These are phyloP conservation scores for Pichia sp. DNA, from an alignment of 1,139 yeast species.

Conservation along the genomic window DNA sequence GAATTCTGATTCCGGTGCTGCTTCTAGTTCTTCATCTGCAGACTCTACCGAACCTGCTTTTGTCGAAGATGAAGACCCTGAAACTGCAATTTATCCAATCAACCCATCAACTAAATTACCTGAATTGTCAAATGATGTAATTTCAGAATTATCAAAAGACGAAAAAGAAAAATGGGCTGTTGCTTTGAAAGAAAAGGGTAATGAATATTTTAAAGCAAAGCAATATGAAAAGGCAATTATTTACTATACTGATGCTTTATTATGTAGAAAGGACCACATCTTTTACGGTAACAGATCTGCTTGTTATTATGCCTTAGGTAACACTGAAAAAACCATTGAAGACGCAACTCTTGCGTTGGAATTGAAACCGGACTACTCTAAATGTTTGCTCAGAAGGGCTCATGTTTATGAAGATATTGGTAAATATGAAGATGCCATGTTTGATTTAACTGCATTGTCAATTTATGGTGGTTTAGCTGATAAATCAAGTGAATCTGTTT, in stretches of 20 bases:
- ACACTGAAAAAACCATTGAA: slow-evolving; percentile 75
- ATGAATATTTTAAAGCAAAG: slow-evolving; percentile 55
- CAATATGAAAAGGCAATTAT: slow-evolving; percentile 67
- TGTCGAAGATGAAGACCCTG: slow-evolving; percentile 15
- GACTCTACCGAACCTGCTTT: slow-evolving; percentile 6
- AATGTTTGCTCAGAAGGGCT: slow-evolving; percentile 78
- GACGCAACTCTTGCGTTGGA: slow-evolving; percentile 83
- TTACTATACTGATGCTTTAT: slow-evolving; percentile 71
- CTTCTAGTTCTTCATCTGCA: not conserved
- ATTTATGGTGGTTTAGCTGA: slow-evolving; percentile 74
- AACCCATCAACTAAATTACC: slow-evolving; percentile 49
- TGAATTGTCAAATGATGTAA: slow-evolving; percentile 40
- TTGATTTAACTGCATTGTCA: slow-evolving; percentile 82
- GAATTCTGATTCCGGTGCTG: slow-evolving; percentile 21
- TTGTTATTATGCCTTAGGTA: slow-evolving; percentile 76
- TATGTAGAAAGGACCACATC: slow-evolving; percentile 72
- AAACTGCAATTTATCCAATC: slow-evolving; percentile 36
- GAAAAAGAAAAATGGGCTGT: slow-evolving; percentile 66
- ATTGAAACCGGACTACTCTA: slow-evolving; percentile 82
- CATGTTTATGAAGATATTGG: slow-evolving; percentile 81
- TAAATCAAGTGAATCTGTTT: slow-evolving; percentile 67
- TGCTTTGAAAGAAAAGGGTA: slow-evolving; percentile 85
- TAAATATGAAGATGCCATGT: slow-evolving; percentile 76
- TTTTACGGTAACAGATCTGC: slow-evolving; percentile 94
- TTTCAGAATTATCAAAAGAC: slow-evolving; percentile 41